Evolutionary conservation across 192 early-diverging fungal species (phyloP), one percentile per base, ranked within the genome.

Genomic region (Backusella morwellensis): DNA sequence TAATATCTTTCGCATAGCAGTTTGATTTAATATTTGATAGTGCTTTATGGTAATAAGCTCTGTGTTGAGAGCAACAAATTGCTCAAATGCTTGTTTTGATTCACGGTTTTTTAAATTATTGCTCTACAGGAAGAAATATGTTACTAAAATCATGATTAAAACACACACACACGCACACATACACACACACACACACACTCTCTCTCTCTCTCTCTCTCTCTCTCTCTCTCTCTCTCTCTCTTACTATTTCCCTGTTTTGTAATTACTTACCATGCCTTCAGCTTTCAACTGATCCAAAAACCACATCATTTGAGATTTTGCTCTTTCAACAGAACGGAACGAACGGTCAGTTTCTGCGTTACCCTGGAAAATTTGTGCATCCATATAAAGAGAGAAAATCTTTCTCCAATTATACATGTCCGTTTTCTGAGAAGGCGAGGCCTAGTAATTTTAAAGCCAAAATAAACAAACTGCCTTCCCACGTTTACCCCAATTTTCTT

Each of bases 1-100:
- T 41, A 96, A 78, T 29, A 96, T 95, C 82, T 96, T 96, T 59
- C 87, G 85, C 79, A 93, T 91, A 0, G 95, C 94, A 54, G 87
- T 87, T 54, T 91, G 90, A 81, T 96, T 96, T 79, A 95, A 79
- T 67, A 89, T 90, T 68, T 92, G 89, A 81, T 95, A 92, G 52
- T 90, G 89, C 74, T 90, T 92, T 83, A 95, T 86, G 21, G 85
- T 83, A 6, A 94, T 87, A 19, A 95, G 82, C 70, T 94, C 92
- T n/a, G 84, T 80, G 75, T 96, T 96, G 11, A 96, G 81, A 70
- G 89, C 76, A 44, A 91, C 79, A 70, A 94, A 93, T 15, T 82
- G 82, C 73, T 42, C 78, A 76, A 81, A 91, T 78, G 42, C 83
- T 76, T 12, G 34, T 36, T 74, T 75, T 15, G n/a, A 85, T 77